These are phyloP conservation scores for Cladosporium oxysporum DNA, from an alignment of 2,329 filamentous ascomycete species.

Conservation along the genomic window DNA sequence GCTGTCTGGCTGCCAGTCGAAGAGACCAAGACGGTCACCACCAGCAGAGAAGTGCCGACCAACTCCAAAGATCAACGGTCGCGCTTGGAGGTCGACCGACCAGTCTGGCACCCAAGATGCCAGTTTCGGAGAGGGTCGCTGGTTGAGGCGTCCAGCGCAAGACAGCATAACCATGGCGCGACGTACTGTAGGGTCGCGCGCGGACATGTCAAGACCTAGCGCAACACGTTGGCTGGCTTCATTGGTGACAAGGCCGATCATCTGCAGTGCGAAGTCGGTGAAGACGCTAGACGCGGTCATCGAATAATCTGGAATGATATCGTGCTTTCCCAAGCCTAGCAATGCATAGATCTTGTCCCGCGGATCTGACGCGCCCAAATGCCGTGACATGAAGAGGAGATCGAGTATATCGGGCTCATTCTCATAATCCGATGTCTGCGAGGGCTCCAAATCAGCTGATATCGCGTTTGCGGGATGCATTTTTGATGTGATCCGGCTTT, in stretches of 20 bases:
- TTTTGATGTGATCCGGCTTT: background rate
- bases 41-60: conserved; percentile 28
- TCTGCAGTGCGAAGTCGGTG: conserved; percentile 33
- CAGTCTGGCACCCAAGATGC: conserved; percentile 33
- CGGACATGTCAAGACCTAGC: conserved; percentile 18
- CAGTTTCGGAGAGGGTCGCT: conserved; percentile 21
- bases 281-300: conserved; percentile 31
- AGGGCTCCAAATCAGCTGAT: too few species aligned
- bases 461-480: too few species aligned
- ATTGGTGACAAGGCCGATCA: conserved; percentile 29
- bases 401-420: conserved; percentile 32
- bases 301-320: conserved; percentile 32
- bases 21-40: conserved; percentile 26
- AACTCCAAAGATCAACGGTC: conserved; percentile 33
- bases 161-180: conserved; percentile 31
- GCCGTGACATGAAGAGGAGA: conserved; percentile 34
- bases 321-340: conserved; percentile 32
- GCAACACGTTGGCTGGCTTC: conserved; percentile 12
- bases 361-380: conserved; percentile 33
- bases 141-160: conserved; percentile 34
- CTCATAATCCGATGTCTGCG: conserved; percentile 13
- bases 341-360: conserved; percentile 35
- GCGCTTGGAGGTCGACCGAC: conserved; percentile 29
- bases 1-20: conserved; percentile 32
- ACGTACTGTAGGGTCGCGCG: conserved; percentile 25